Base-by-base conservation (phyloP, 768 basidiomycete species). In the Kwoniella bestiolae region DNA sequence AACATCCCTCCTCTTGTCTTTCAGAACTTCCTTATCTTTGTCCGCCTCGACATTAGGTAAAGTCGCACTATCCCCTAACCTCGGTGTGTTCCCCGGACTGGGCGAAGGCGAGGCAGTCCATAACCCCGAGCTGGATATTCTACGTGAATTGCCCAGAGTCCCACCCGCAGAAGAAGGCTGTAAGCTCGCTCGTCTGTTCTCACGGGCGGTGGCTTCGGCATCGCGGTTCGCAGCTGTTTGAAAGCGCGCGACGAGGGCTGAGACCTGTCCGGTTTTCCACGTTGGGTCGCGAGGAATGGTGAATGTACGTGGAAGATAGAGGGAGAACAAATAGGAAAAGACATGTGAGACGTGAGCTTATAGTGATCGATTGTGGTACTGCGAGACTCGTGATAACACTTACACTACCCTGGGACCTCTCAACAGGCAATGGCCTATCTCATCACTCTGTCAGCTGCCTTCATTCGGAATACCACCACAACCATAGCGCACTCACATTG, bases 371-470 rank as follows among this genome's bases (percentile, higher is more conserved):
- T 31, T 29, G 16, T 23, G 29, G 44, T 50, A 29, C 21, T 25
- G 55, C n/a, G n/a, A n/a, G 21, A 11, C 29, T 31, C 18, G 32
- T 26, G 31, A 32, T 3, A 11, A 11, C 23, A 64, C 75, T 60
- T 51, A 76, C 75, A 47, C 67, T 69, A 5, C 75, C 75, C 66
- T 76, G 75, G 0, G 75, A 76, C 57, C 68, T 45, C 56, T 76
- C 75, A 9, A 76, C 75, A 6, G 75, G 75, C 23, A 76, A 60
- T 0, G 75, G 75, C 75, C 71, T 76, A 26, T 11, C 0, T 14
- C 0, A 41, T 14, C 1, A 41, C 1, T 3, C 0, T 41, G 18
- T 41, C 38, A 41, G 38, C 38, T 41, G 5, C 38, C 12, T 0
- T 14, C 38, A 8, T 41, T 16, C 14, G 11, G 38, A 0, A 41